Evolutionary conservation across 257 asterid species (phyloP).

Genomic region (Lithospermum erythrorhizon): DNA sequence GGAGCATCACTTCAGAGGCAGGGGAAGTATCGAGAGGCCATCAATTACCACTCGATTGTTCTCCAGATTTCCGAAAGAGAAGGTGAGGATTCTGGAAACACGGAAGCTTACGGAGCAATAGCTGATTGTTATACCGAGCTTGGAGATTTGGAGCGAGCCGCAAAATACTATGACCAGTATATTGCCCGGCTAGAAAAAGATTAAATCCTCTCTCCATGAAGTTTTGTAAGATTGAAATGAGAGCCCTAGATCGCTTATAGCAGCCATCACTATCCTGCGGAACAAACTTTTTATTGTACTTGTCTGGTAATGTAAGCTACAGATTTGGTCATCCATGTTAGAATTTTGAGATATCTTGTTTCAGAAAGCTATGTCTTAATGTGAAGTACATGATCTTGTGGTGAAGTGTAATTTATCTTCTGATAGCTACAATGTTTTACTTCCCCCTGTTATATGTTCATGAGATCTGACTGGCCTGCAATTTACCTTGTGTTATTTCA

Average conservation of each 20-base stretch:
- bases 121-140: constrained; percentile 97
- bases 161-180: constrained; percentile 78
- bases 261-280: constrained; percentile 6
- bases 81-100: constrained; percentile 86
- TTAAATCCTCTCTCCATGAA: constrained; percentile 13
- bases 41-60: constrained; percentile 75
- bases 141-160: constrained; percentile 89
- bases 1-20: constrained; percentile 97
- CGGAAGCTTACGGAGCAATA: constrained; percentile 96
- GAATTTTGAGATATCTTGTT: too few species aligned
- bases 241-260: not conserved
- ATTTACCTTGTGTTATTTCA: too few species aligned
- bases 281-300: not conserved
- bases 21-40: constrained; percentile 76
- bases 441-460: too few species aligned
- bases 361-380: too few species aligned
- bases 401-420: too few species aligned
- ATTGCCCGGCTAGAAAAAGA: constrained; percentile 81
- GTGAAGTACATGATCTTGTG: too few species aligned
- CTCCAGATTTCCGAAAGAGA: constrained; percentile 66
- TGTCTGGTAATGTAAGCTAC: not conserved
- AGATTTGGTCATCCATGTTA: too few species aligned
- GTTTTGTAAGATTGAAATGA: not conserved
- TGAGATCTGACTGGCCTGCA: too few species aligned
- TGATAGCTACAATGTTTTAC: too few species aligned